phyloP scores from a whole-genome alignment of 2,329 filamentous ascomycete genomes.

The Diaporthe sp. region DNA sequence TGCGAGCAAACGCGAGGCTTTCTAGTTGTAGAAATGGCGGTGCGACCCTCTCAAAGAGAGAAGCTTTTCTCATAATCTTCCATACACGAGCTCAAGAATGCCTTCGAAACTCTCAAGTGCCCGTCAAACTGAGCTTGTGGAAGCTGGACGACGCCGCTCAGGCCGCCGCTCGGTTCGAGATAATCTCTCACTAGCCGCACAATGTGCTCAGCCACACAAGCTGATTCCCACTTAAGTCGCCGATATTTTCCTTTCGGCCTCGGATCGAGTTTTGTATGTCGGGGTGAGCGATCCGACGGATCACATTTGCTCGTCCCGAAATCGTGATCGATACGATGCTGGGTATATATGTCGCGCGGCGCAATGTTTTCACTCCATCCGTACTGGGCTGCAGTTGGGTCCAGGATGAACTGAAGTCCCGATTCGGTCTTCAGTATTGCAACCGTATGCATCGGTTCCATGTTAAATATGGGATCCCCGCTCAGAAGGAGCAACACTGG shows the following conservation, averaged over 20 bases:
- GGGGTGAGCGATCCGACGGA: too few relatives aligned
- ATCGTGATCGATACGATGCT: background rate
- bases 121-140: background rate
- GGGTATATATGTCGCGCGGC: background rate
- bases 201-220: background rate
- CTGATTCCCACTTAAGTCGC: background rate
- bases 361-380: background rate
- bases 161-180: background rate
- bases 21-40: too few relatives aligned
- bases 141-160: background rate
- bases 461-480: background rate
- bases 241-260: background rate
- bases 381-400: background rate
- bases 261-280: background rate
- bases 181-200: background rate
- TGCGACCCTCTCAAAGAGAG: background rate
- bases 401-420: background rate
- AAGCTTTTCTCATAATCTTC: background rate
- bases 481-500: accelerated
- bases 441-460: background rate
- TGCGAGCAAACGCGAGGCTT: too few relatives aligned
- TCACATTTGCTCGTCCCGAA: accelerated
- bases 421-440: background rate
- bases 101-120: background rate
- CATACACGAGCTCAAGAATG: background rate